Evolutionary conservation across 2,329 filamentous ascomycete species (phyloP).

Genomic region (Diplocarpon rosae): DNA sequence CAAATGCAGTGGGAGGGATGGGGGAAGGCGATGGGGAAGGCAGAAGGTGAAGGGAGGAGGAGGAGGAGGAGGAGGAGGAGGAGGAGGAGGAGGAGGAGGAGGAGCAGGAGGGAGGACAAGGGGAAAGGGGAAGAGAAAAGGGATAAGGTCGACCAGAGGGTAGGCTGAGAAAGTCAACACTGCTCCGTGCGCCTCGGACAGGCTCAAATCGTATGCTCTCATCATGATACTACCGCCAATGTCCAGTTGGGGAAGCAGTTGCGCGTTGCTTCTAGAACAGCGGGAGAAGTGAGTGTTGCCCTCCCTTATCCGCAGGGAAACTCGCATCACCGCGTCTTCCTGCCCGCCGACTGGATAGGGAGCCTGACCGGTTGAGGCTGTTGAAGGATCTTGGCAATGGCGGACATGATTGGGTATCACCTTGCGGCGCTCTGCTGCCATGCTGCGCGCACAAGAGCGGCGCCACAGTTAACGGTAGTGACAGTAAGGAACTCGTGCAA

Average conservation of each 20-base stretch:
- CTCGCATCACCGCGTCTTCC: slow-evolving; percentile 3
- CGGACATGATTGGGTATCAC: background rate
- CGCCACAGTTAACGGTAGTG: background rate
- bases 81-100: no score
- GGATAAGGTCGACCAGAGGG: no score
- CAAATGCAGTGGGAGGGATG: background rate
- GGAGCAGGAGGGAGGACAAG: no score
- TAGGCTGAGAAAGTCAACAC: slow-evolving; percentile 11
- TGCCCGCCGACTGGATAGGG: no score
- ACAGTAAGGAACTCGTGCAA: slow-evolving; percentile 12
- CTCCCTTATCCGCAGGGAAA: slow-evolving; percentile 7
- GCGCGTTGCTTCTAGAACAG: slow-evolving; percentile 19
- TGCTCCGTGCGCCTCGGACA: slow-evolving; percentile 22
- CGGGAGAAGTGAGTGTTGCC: slow-evolving; percentile 17
- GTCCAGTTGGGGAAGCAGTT: slow-evolving; percentile 8
- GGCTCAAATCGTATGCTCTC: slow-evolving; percentile 13
- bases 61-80: background rate
- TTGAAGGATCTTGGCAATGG: background rate
- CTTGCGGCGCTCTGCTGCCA: background rate
- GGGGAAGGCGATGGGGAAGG: no score
- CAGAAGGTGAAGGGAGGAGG: background rate
- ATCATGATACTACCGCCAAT: slow-evolving; percentile 9
- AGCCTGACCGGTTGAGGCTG: background rate
- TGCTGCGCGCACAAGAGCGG: background rate
- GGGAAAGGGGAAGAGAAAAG: no score